Evolutionary conservation across 441 rosid genomes (phyloP).

Genomic region (Brassica balearica): DNA sequence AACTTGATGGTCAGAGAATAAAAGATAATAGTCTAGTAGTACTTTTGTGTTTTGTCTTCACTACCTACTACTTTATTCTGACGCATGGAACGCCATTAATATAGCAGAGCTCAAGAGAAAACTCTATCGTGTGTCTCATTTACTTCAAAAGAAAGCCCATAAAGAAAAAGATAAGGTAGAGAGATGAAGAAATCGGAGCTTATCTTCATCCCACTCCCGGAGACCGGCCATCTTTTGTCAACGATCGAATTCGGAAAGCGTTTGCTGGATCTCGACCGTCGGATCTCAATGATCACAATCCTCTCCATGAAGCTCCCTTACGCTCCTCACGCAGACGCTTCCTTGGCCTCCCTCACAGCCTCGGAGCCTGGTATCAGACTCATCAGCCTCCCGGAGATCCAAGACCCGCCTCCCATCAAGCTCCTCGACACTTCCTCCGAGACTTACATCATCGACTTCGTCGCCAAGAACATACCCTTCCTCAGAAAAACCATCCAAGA

Average conservation of each 20-base stretch:
- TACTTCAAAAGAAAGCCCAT: not conserved
- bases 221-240: slow-evolving; percentile 57
- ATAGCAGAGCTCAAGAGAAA: not conserved
- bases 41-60: not conserved
- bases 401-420: slow-evolving; percentile 48
- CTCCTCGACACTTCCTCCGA: slow-evolving; percentile 45
- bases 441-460: slow-evolving; percentile 39
- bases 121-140: not conserved
- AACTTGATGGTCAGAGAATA: no score
- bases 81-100: slow-evolving; percentile 1
- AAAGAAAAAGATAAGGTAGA: not conserved
- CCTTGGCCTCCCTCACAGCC: slow-evolving; percentile 34
- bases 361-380: slow-evolving; percentile 48
- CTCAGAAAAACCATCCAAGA: slow-evolving; percentile 35
- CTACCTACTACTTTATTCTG: not conserved
- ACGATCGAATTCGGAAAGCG: slow-evolving; percentile 57
- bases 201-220: slow-evolving; percentile 41
- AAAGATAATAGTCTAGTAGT: no score
- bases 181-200: slow-evolving; percentile 40
- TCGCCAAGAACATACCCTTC: slow-evolving; percentile 35
- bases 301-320: slow-evolving; percentile 46
- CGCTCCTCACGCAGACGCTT: slow-evolving; percentile 44
- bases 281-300: slow-evolving; percentile 41
- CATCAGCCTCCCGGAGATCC: slow-evolving; percentile 50
- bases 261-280: slow-evolving; percentile 46